Evolutionary conservation across 148 eudicot genomes (phyloP), one percentile per base, ranked within the genome.

Genomic region (Polygonum aviculare): DNA sequence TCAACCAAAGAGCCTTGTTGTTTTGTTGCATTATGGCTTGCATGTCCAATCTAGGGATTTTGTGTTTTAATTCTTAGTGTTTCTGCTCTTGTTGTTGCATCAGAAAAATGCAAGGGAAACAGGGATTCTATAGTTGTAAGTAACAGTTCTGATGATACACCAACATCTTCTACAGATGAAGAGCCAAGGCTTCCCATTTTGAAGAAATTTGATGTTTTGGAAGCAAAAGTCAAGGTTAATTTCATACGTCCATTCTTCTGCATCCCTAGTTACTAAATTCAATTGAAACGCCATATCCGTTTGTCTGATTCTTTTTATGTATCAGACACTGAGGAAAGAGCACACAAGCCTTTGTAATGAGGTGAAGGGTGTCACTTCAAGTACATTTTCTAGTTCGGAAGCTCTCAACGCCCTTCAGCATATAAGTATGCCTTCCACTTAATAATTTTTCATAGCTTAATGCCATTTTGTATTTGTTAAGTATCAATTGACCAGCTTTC

Each of bases 261-360:
- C 19, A 52, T 18, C 22, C 5, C 2, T 38, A 12, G 1, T 22
- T 10, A 0, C 8, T 15, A n/a, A 6, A 50, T 4, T 22, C 41
- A 8, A 3, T 16, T 12, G 40, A 60, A 39, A 5, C 18, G 12
- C 14, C 0, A 44, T 44, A 44, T 22, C 26, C 52, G 2, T 38
- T 76, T 41, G 69, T 79, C n/a, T 52, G 73, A 72, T 76, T 74
- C 71, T 47, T 59, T 63, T 35, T 54, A 44, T 39, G 40, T 69
- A 77, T 40, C 88, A 94, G 98, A 76, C 49, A 74, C 84, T 94
- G 80, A 90, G 87, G 87, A 90, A 92, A 78, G 93, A 94, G 62
- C 93, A 94, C 72, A 40, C 76, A 55, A 52, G 55, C 33, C 82
- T 94, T 15, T 86, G 89, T 49, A 75, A 74, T 67, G 96, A 92